Evolutionary conservation across 2,329 filamentous ascomycete species (phyloP).

Genomic region (Fusarium continuum): DNA sequence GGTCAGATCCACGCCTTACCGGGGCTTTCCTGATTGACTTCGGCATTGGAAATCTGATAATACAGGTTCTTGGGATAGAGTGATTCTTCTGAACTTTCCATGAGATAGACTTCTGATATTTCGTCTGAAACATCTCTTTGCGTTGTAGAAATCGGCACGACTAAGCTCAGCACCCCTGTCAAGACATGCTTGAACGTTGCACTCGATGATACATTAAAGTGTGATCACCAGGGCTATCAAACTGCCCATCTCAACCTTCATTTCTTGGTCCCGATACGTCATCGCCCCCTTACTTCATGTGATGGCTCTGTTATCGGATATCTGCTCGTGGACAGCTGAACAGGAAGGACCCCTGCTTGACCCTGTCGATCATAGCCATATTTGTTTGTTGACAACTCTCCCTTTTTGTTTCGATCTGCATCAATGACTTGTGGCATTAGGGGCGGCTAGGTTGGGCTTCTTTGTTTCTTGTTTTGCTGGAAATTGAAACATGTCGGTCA

Average conservation of each 20-base stretch:
- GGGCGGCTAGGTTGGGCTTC: background rate
- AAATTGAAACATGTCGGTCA: background rate
- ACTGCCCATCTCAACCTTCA: background rate
- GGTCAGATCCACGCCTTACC: background rate
- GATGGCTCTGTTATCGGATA: background rate
- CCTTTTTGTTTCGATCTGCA: background rate
- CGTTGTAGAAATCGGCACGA: background rate
- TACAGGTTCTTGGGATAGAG: too few species aligned
- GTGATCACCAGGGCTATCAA: background rate
- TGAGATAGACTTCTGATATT: too few species aligned
- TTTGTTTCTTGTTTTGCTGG: background rate
- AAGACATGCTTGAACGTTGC: background rate
- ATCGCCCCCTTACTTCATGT: slow-evolving; percentile 1
- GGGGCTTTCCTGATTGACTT: background rate
- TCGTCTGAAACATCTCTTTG: background rate
- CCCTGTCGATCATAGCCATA: slow-evolving; percentile 1
- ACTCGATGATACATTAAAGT: background rate
- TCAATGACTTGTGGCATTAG: background rate
- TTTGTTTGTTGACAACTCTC: background rate
- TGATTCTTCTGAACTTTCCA: too few species aligned
- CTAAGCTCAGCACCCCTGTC: too few species aligned
- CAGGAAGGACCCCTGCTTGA: background rate
- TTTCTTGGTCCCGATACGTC: background rate
- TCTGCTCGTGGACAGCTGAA: background rate
- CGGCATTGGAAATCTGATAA: background rate